These are phyloP conservation scores for Cyclocybe cylindracea DNA, from an alignment of 768 basidiomycete genomes.

Conservation along the genomic window DNA sequence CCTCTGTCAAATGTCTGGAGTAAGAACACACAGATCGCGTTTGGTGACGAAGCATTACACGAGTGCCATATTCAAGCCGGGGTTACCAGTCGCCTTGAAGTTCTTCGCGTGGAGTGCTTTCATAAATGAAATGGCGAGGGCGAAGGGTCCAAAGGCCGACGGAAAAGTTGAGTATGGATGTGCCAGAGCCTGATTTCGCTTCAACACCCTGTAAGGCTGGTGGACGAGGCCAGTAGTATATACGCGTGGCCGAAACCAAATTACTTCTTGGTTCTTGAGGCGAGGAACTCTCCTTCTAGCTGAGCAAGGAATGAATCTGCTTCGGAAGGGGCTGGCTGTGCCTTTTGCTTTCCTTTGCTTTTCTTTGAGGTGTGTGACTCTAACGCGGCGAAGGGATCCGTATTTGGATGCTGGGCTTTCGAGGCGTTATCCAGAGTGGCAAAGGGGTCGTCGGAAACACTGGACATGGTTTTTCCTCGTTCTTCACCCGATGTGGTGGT, in stretches of 20 bases:
- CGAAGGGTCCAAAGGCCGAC: conserved; percentile 21
- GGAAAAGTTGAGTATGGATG: conserved; percentile 43
- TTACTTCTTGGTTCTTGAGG: conserved; percentile 28
- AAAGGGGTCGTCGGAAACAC: not conserved
- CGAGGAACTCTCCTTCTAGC: conserved; percentile 62
- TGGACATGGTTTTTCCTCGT: not conserved
- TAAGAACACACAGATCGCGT: too few relatives aligned
- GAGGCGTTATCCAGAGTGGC: conserved; percentile 1
- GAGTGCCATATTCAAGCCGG: too few relatives aligned
- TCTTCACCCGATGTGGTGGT: not conserved
- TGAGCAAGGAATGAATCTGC: conserved; percentile 71
- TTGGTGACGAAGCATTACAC: too few relatives aligned
- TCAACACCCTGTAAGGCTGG: conserved; percentile 49
- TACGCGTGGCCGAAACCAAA: conserved; percentile 33
- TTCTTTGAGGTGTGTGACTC: conserved; percentile 36
- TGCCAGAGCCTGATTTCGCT: conserved; percentile 42
- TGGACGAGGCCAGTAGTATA: conserved; percentile 32
- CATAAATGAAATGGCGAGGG: conserved; percentile 44
- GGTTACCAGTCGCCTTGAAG: conserved; percentile 25
- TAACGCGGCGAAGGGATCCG: conserved; percentile 53
- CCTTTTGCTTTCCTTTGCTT: conserved; percentile 21
- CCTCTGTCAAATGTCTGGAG: too few relatives aligned
- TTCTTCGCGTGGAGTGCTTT: conserved; percentile 45
- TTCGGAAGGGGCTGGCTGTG: conserved; percentile 22
- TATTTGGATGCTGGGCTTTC: conserved; percentile 2